Conservation (phyloP, 768 basidiomycete genomes). For the Lyophyllum atratum region DNA sequence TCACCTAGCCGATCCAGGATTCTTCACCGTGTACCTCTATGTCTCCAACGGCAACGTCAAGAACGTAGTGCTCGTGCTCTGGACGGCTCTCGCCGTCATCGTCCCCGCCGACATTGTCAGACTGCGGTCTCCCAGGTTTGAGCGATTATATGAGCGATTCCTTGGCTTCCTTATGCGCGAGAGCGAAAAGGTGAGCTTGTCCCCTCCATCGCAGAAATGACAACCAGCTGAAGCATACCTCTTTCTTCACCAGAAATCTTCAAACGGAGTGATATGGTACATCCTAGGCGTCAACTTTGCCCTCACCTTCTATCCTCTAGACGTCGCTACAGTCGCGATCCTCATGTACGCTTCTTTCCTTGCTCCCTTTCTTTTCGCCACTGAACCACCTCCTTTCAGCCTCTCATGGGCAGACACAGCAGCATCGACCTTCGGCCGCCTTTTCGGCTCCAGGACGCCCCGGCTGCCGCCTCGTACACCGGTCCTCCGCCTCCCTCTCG, state of each 20-base stretch:
- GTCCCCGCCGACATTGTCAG: slow-evolving; percentile 77
- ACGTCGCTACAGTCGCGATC: slow-evolving; percentile 88
- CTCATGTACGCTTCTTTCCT: slow-evolving; percentile 64
- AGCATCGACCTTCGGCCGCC: slow-evolving; percentile 89
- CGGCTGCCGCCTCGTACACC: slow-evolving; percentile 42
- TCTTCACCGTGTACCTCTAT: slow-evolving; percentile 45
- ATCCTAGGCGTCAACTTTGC: slow-evolving; percentile 83
- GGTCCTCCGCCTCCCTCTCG: slow-evolving; percentile 63
- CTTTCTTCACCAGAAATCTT: slow-evolving; percentile 47
- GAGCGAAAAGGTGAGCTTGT: slow-evolving; percentile 66
- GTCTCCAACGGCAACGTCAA: slow-evolving; percentile 60
- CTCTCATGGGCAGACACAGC: slow-evolving; percentile 96
- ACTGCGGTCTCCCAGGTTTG: slow-evolving; percentile 65
- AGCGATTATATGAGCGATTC: slow-evolving; percentile 64
- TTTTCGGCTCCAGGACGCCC: slow-evolving; percentile 73
- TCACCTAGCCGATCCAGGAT: slow-evolving; percentile 28
- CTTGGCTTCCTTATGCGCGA: slow-evolving; percentile 91
- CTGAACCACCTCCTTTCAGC: slow-evolving; percentile 38
- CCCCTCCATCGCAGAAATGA: neutral
- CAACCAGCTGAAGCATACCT: neutral
- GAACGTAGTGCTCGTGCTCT: slow-evolving; percentile 61
- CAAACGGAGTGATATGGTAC: slow-evolving; percentile 92
- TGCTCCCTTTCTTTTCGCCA: slow-evolving; percentile 1
- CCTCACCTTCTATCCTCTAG: slow-evolving; percentile 75
- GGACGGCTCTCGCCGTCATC: slow-evolving; percentile 66